These are phyloP conservation scores for Elsinoe fawcettii DNA, from an alignment of 2,329 filamentous ascomycete genomes.

Conservation along the genomic window DNA sequence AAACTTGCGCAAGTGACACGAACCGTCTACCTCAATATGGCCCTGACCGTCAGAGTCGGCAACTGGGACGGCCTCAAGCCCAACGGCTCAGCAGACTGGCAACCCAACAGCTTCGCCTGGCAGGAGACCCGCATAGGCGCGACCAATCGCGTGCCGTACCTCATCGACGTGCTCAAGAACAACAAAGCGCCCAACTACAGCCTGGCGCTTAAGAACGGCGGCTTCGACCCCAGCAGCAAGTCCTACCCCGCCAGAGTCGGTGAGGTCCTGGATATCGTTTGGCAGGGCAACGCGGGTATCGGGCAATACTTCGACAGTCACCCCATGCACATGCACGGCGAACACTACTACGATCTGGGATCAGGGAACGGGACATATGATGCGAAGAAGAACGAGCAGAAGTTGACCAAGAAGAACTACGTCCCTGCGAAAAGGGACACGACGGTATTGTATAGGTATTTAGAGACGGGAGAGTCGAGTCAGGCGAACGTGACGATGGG, in stretches of 20 bases:
- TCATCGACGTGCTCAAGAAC: conserved; percentile 47
- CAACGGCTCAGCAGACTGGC: conserved; percentile 2
- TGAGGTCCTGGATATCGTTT: conserved; percentile 49
- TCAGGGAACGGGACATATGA: conserved; percentile 48
- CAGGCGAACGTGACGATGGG: conserved; percentile 33
- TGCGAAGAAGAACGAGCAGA: conserved; percentile 41
- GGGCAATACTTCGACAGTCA: conserved; percentile 40
- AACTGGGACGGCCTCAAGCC: neutral
- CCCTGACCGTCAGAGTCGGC: neutral
- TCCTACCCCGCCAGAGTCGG: conserved; percentile 49
- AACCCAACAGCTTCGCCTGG: conserved; percentile 33
- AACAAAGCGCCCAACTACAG: conserved; percentile 45
- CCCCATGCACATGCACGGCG: conserved; percentile 50
- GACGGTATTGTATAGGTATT: conserved; percentile 51
- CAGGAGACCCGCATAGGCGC: neutral
- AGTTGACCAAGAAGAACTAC: conserved; percentile 29
- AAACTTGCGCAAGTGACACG: conserved; percentile 29
- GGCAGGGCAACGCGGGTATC: conserved; percentile 31
- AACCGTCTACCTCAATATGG: conserved; percentile 28
- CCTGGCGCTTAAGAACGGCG: conserved; percentile 42
- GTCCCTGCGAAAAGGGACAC: conserved; percentile 40
- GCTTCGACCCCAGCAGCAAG: conserved; percentile 46
- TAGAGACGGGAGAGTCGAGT: conserved; percentile 30
- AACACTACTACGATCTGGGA: conserved; percentile 49
- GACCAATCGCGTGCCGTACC: conserved; percentile 34